Evolutionary conservation across 2,329 filamentous ascomycete species (phyloP), one percentile per base, ranked within the genome.

Genomic region (Bipolaris oryzae): DNA sequence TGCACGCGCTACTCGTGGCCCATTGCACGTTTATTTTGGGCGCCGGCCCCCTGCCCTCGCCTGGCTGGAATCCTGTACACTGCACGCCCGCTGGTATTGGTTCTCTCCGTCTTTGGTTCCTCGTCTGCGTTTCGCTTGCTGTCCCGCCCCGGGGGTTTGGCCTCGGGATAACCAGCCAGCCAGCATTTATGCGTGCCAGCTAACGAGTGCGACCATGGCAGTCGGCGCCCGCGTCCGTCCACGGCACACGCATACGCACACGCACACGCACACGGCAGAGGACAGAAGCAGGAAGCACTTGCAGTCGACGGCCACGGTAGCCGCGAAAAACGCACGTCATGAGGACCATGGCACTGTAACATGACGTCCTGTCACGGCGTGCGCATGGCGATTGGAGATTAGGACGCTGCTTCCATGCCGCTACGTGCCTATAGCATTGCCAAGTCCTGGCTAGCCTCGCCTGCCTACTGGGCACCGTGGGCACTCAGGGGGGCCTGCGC

Each of bases 1-100:
- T 54, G 46, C 57, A 35, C 43, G 46, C 52, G 33, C 45, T 38
- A 21, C 43, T 31, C 10, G 10, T 31, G 3, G 28, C 13, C 28
- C 28, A 31, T 61, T 48, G 60, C 42, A 38, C 28, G 39, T 54
- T 48, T 70, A 70, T 70, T 70, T 67, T 64, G 57, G 62, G 58
- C 49, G 54, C 55, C n/a, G 34, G 13, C 34, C 34, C 34, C 34
- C 34, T 28, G 25, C 25, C 25, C 1, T 11, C 9, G 28, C 9
- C 28, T 31, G 28, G 28, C 10, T 11, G 7, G 25, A 28, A 28
- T 28, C 25, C 9, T 28, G 25, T 28, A 28, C 25, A 28, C 25
- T 2, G 25, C 25, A 10, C 25, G 25, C 25, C 7, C 25, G 25
- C 25, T 28, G 25, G 25, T 28, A 28, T 28, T 28, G 28, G 28